Base-by-base conservation (phyloP, 768 basidiomycete species). In the Psilocybe sp. region DNA sequence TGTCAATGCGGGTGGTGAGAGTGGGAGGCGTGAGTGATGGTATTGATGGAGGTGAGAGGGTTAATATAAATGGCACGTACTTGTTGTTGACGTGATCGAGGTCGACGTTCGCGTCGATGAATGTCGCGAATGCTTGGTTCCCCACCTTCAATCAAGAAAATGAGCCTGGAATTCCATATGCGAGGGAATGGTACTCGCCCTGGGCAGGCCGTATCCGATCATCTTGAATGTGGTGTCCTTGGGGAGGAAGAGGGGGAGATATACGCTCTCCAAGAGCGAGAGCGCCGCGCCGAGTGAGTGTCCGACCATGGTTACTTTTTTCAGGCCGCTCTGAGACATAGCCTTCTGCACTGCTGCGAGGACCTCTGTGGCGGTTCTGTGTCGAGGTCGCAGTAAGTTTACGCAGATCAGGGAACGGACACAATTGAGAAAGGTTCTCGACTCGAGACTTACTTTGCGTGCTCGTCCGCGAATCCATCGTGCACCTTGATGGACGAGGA, bases 11-110 rank as follows among this genome's bases (percentile, higher is more conserved):
- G n/a, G n/a, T 37, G 5, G n/a, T 46, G 20, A 8, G 14, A 9
- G 31, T 43, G 13, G 33, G 19, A 45, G 11, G 13, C 47, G 15
- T 37, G 33, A 47, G 45, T 33, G n/a, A 36, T 4, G 14, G 31
- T 14, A 37, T n/a, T n/a, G n/a, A 7, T 5, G 5, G 16, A 52
- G 20, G 35, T 20, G n/a, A 37, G 20, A 28, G 23, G n/a, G n/a
- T n/a, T n/a, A n/a, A 36, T 28, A 39, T 16, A 20, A 9, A 15
- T 14, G 42, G 8, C 37, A 47, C 66, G 35, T 49, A 67, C 72
- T 64, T 66, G 64, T 85, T 84, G 61, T 78, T 83, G 61, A 85
- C 73, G 51, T 78, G 82, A 3, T 73, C 77, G 40, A 82, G 56
- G 11, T 66, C 52, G 35, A 69, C 40, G 39, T 77, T 64, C 10